These are phyloP conservation scores for Leccinum variicolor DNA, from an alignment of 768 basidiomycete genomes.

Conservation along the genomic window DNA sequence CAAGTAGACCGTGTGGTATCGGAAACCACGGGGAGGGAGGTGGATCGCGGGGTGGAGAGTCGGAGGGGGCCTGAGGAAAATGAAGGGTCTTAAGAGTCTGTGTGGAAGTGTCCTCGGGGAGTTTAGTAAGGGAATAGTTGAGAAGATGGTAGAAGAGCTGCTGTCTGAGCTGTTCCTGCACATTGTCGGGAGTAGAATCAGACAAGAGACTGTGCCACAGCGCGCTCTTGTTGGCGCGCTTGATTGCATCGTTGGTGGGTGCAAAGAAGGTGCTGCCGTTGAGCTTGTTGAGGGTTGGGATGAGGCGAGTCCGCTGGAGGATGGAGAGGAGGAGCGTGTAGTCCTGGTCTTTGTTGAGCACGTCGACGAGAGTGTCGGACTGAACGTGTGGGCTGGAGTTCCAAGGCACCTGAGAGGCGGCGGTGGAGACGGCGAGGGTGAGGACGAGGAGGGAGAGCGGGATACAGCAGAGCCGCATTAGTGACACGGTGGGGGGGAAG, in stretches of 20 bases:
- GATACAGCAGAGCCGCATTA: slow-evolving; percentile 35
- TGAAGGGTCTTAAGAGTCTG: slow-evolving; percentile 59
- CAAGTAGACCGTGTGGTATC: slow-evolving; percentile 75
- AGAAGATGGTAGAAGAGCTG: slow-evolving; percentile 93
- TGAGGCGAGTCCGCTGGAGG: slow-evolving; percentile 79
- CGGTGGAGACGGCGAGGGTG: slow-evolving; percentile 10
- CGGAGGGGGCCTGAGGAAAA: slow-evolving; percentile 55
- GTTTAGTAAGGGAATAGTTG: slow-evolving; percentile 63
- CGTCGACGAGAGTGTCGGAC: slow-evolving; percentile 72
- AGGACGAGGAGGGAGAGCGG: slow-evolving; percentile 34
- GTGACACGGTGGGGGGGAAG: neutral
- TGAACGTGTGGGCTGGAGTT: slow-evolving; percentile 18
- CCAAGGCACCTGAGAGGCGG: slow-evolving; percentile 24
- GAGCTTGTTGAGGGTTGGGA: slow-evolving; percentile 89
- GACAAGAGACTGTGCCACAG: slow-evolving; percentile 32
- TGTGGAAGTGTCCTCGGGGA: slow-evolving; percentile 38
- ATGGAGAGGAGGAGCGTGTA: slow-evolving; percentile 73
- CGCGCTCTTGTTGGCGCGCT: slow-evolving; percentile 35
- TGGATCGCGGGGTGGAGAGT: slow-evolving; percentile 62
- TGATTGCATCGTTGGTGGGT: slow-evolving; percentile 90
- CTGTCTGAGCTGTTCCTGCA: slow-evolving; percentile 80
- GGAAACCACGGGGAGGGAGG: slow-evolving; percentile 87
- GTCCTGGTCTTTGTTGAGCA: slow-evolving; percentile 70
- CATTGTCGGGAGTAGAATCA: slow-evolving; percentile 61
- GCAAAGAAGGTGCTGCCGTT: slow-evolving; percentile 87